A percentile compares a stretch with the other conserved stretches of the same genome.
These are phyloP conservation scores for Taxawa tesnikishii DNA, from an alignment of 2,329 filamentous ascomycete genomes.

Conservation along the genomic window DNA sequence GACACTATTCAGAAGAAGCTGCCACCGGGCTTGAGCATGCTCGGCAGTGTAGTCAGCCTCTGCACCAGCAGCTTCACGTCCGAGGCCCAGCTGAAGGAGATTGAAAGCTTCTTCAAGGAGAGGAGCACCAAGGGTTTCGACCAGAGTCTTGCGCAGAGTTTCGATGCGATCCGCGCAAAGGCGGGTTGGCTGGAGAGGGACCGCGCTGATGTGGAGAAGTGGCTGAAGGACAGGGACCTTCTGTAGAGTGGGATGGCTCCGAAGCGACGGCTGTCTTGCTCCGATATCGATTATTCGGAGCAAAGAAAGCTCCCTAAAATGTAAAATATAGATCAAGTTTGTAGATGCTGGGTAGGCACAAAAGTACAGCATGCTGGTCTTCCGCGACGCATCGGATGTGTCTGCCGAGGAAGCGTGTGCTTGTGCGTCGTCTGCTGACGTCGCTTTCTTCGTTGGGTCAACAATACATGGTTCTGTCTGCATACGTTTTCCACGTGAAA, in stretches of 20 bases:
- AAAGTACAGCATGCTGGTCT: too few species aligned
- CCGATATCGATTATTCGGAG: too few species aligned
- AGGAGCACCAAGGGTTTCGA: conserved; percentile 85
- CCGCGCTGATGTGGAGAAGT: conserved; percentile 59
- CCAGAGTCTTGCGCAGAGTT: conserved; percentile 77
- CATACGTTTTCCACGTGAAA: too few species aligned
- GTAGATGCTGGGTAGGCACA: too few species aligned
- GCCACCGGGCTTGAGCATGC: conserved; percentile 75
- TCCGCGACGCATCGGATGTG: too few species aligned
- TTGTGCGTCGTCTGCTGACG: too few species aligned
- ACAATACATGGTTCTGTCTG: too few species aligned
- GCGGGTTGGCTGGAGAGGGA: conserved; percentile 69
- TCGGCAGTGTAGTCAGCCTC: conserved; percentile 73
- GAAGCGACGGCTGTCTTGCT: too few species aligned
- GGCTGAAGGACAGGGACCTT: conserved; percentile 57
- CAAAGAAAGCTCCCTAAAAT: too few species aligned
- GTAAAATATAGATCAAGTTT: too few species aligned
- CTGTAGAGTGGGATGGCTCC: conserved; percentile 18
- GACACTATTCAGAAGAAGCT: conserved; percentile 68
- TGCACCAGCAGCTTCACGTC: conserved; percentile 71
- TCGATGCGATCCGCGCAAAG: conserved; percentile 77
- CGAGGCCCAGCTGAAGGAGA: conserved; percentile 59
- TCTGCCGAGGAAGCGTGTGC: too few species aligned
- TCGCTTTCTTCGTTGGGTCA: too few species aligned
- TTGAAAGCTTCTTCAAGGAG: conserved; percentile 68